Percentiles rank a stretch among this genome's conserved stretches.
Conservation (phyloP, 208 protist genomes). For the Zelonia costaricensis region DNA sequence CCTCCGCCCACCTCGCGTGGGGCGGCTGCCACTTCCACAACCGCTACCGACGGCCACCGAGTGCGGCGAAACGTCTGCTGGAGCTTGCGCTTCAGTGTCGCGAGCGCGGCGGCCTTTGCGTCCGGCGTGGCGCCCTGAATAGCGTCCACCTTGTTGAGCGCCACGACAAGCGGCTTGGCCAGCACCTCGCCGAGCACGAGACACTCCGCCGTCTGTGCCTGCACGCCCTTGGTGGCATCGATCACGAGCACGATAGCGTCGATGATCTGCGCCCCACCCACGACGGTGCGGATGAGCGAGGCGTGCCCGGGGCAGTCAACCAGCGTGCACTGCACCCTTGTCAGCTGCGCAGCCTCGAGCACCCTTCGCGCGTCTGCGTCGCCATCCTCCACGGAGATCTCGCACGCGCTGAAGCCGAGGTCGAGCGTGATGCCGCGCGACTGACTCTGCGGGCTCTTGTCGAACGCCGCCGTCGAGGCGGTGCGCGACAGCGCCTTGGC, state of each 20-base stretch:
- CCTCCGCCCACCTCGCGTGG: conserved; percentile 28
- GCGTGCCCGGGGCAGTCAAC: conserved; percentile 99
- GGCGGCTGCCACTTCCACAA: conserved; percentile 71
- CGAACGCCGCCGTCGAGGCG: conserved; percentile 96
- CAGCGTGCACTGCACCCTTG: conserved; percentile 89
- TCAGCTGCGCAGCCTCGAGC: conserved; percentile 18
- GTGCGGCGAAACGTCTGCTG: conserved; percentile 67
- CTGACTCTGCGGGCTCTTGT: conserved; percentile 97
- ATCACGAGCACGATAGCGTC: conserved; percentile 98
- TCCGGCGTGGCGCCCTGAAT: conserved; percentile 36
- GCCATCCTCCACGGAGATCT: conserved; percentile 24
- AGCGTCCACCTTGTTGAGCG: conserved; percentile 97
- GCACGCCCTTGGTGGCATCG: conserved; percentile 97
- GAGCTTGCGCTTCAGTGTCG: conserved; percentile 51
- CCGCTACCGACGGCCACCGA: conserved; percentile 63
- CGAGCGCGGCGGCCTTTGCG: conserved; percentile 34
- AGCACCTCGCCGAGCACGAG: conserved; percentile 84
- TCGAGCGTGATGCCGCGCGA: conserved; percentile 98
- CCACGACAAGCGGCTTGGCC: conserved; percentile 89
- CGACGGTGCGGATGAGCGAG: conserved; percentile 97
- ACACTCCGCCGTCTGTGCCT: conserved; percentile 98
- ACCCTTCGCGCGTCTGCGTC: conserved; percentile 6
- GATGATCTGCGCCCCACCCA: conserved; percentile 98
- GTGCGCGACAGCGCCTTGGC: conserved; percentile 92
- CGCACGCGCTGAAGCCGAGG: conserved; percentile 96